Evolutionary conservation across 2,329 filamentous ascomycete species (phyloP).

Genomic region (Botrytis deweyae): DNA sequence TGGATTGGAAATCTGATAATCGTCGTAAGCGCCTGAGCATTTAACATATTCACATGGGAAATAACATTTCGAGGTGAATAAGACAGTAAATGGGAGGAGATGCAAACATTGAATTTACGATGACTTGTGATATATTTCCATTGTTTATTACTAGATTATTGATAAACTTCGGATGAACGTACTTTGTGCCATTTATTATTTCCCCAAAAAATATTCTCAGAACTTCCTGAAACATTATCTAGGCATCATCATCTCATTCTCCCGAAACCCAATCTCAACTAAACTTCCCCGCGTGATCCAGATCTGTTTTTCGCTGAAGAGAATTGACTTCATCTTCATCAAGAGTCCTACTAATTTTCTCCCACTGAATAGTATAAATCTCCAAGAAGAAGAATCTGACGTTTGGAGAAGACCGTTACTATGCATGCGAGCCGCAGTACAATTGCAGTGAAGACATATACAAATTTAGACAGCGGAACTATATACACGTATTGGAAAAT

Average conservation of each 20-base stretch:
- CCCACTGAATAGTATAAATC: neutral
- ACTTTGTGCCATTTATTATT: rapidly evolving
- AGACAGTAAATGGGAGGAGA: neutral
- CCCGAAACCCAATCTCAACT: neutral
- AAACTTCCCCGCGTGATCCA: neutral
- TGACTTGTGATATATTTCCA: neutral
- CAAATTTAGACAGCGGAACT: neutral
- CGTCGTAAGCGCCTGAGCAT: rapidly evolving
- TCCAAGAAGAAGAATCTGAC: too few relatives aligned
- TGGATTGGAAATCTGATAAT: neutral
- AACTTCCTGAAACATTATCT: neutral
- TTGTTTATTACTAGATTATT: neutral
- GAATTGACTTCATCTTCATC: too few relatives aligned
- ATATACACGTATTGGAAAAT: rapidly evolving
- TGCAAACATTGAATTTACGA: neutral
- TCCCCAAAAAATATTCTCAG: neutral
- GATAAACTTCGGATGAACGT: neutral
- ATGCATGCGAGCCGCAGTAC: neutral
- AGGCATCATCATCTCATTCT: neutral
- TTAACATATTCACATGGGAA: neutral
- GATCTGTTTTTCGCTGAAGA: too few relatives aligned
- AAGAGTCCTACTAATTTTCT: neutral
- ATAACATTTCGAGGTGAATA: neutral
- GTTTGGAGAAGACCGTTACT: rapidly evolving
- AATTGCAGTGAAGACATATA: neutral